Evolutionary conservation across 345 rosid species (phyloP).

Genomic region (Murraya koenigii): DNA sequence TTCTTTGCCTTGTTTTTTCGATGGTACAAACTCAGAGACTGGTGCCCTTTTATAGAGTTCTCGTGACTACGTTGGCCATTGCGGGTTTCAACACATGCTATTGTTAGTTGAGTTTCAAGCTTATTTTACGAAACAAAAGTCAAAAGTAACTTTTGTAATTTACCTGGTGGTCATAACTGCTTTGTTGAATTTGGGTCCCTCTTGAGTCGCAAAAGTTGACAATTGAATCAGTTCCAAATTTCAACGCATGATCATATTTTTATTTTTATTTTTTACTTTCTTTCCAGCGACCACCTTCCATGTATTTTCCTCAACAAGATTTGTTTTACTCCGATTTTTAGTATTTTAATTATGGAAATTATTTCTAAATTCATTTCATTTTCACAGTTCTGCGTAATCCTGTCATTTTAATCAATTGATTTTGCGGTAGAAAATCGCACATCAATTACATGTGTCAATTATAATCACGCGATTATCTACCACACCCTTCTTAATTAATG

Average conservation of each 20-base stretch:
- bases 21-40: not conserved
- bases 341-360: too few species aligned
- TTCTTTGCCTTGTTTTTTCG: not conserved
- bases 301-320: too few species aligned
- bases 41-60: slow-evolving; percentile 14
- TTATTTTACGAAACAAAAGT: not conserved
- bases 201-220: not conserved
- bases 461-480: too few species aligned
- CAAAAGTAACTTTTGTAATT: not conserved
- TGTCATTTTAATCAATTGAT: not conserved
- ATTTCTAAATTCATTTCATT: not conserved
- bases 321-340: too few species aligned
- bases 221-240: not conserved
- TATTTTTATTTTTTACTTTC: too few species aligned
- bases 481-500: not conserved
- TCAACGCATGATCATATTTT: too few species aligned
- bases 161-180: not conserved
- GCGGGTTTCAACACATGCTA: not conserved
- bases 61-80: not conserved
- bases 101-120: not conserved
- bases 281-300: too few species aligned
- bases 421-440: not conserved
- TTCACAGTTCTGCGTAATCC: not conserved
- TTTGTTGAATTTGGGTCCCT: slow-evolving; percentile 1
- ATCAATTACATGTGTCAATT: not conserved